Base-by-base conservation (phyloP, 257 asterid species). In the Gynochthodes officinalis region DNA sequence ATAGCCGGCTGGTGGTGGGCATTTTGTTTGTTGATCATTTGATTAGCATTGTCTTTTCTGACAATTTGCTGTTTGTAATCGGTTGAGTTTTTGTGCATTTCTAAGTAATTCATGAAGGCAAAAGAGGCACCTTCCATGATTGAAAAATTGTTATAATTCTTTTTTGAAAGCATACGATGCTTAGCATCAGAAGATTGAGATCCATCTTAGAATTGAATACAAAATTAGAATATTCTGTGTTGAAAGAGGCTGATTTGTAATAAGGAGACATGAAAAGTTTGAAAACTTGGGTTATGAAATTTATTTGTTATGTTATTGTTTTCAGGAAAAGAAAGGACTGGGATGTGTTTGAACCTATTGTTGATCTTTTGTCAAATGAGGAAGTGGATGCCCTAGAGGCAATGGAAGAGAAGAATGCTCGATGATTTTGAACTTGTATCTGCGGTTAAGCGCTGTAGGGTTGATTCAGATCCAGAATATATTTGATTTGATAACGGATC, bases 301-400 rank as follows among this genome's bases (percentile, higher is more conserved):
- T 60, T 33, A 15, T 32, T 30, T 32, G 65, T 58, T 43, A 6
- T 49, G 21, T 0, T 64, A 35, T 54, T 64, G 19, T 10, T 32
- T 28, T 66, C 86, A 94, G 98, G 83, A 90, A 86, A 85, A 86
- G 90, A 84, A 91, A 86, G 79, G 98, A 94, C 75, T 86, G 97
- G 95, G 97, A 91, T 69, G 82, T 78, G 35, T 94, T 85, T 66
- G 95, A 88, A 71, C 96, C 99, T 65, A 76, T 86, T 61, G 96
- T 94, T 19, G 92, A 90, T 89, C 85, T 87, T 73, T 78, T 94
- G 55, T 89, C 96, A 35, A 87, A 85, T 50, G 97, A 87, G 74
- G 96, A 94, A 81, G 90, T 94, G 42, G 97, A 87, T 35, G 95
- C 96, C 69, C 89, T 89, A 2, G 95, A 94, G 86, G 97, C 97